Percentiles rank a stretch among this genome's conserved stretches.
Evolutionary conservation across 1,284 basidiomycete genomes (phyloP).

Genomic region (Cryptococcus sp.): DNA sequence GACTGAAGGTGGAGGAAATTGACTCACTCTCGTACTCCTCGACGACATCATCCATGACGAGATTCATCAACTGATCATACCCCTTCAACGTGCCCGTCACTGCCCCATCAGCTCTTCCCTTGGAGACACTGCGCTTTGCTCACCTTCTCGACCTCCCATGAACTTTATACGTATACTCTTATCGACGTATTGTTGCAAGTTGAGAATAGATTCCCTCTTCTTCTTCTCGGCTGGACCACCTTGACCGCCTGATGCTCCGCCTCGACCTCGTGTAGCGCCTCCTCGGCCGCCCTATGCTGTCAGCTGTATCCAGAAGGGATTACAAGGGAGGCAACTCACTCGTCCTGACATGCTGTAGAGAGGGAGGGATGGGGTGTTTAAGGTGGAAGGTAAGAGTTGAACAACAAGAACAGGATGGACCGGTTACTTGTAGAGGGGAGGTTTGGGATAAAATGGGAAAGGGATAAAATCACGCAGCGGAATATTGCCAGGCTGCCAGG

Average conservation of each 20-base stretch:
- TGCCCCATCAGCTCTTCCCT: slow-evolving; percentile 38
- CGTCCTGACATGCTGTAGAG: slow-evolving; percentile 32
- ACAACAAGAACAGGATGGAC: background rate
- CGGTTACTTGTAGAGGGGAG: background rate
- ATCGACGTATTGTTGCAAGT: slow-evolving; percentile 89
- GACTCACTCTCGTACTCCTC: slow-evolving; percentile 47
- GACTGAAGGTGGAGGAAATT: slow-evolving; percentile 8
- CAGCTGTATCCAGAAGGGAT: background rate
- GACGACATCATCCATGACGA: slow-evolving; percentile 56
- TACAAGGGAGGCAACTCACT: slow-evolving; percentile 15
- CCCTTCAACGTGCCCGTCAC: slow-evolving; percentile 91
- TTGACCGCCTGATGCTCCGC: slow-evolving; percentile 24
- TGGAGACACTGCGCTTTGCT: slow-evolving; percentile 17
- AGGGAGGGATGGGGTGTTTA: background rate
- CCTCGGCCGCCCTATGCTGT: slow-evolving; percentile 30
- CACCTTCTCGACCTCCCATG: slow-evolving; percentile 90
- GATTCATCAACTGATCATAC: slow-evolving; percentile 92
- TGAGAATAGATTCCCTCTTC: slow-evolving; percentile 90
- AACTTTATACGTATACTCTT: slow-evolving; percentile 93
- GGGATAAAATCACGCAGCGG: no score
- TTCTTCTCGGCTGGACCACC: slow-evolving; percentile 63
- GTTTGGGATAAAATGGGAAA: slow-evolving; percentile 5
- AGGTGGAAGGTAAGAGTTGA: background rate
- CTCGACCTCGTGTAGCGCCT: slow-evolving; percentile 20
- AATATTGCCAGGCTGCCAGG: background rate